Percentiles rank a stretch among this genome's conserved stretches.
These are phyloP conservation scores for Diaporthe aspalathi DNA, from an alignment of 2,329 filamentous ascomycete species.

Conservation along the genomic window DNA sequence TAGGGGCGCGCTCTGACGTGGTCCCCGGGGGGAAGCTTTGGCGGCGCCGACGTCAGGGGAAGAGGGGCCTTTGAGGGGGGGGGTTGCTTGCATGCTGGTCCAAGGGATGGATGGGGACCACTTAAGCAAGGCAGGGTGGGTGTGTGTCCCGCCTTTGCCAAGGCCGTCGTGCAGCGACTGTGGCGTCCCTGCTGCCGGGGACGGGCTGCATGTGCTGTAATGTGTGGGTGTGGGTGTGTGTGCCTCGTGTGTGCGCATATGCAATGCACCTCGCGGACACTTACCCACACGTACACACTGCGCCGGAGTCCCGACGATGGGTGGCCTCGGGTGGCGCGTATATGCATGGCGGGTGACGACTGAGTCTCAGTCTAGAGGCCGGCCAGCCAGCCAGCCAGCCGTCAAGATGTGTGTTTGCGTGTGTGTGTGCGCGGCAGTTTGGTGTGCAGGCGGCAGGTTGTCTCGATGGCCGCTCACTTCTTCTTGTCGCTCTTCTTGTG, in stretches of 20 bases:
- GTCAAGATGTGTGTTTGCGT: too few species aligned
- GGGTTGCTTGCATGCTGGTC: not conserved
- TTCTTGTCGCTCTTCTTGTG: constrained; percentile 34
- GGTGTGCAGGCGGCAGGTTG: too few species aligned
- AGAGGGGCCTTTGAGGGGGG: too few species aligned
- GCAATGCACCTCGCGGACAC: constrained; percentile 17
- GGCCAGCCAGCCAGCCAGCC: not conserved
- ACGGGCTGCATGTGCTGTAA: not conserved
- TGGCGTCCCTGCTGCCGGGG: constrained; percentile 5
- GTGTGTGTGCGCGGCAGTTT: too few species aligned
- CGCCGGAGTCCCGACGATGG: constrained; percentile 1
- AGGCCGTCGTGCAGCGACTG: constrained; percentile 23
- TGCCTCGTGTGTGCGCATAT: not conserved
- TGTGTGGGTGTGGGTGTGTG: not conserved
- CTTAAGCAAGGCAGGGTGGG: not conserved
- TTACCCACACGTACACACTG: constrained; percentile 5
- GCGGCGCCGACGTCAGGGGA: constrained; percentile 14
- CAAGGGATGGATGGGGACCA: not conserved
- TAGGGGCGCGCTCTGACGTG: not conserved
- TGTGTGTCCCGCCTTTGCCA: constrained; percentile 20
- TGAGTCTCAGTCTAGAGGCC: not conserved
- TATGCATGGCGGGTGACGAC: not conserved
- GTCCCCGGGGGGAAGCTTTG: too few species aligned
- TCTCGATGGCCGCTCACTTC: constrained; percentile 25
- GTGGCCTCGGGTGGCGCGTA: not conserved